Evolutionary conservation across 2,329 filamentous ascomycete species (phyloP).

Genomic region (Aureobasidium sp.): DNA sequence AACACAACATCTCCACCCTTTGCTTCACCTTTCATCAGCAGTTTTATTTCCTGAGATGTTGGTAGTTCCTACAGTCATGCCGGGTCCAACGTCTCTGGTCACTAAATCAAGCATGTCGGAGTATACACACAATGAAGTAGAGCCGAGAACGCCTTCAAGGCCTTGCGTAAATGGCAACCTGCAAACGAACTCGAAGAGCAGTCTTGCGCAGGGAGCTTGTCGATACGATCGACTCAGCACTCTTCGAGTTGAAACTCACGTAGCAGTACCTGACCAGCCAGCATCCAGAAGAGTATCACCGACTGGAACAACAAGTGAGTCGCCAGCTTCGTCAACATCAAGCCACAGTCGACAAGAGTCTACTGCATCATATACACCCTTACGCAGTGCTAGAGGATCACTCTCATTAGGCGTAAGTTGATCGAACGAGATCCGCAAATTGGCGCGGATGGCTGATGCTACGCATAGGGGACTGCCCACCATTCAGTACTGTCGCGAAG

Average conservation of each 20-base stretch:
- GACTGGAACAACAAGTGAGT: neutral
- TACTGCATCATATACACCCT: slow-evolving; percentile 1
- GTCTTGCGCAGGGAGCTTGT: neutral
- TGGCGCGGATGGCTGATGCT: neutral
- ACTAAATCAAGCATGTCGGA: neutral
- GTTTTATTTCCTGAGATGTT: neutral
- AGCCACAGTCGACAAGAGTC: neutral
- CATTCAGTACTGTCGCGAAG: neutral
- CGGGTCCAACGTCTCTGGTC: neutral
- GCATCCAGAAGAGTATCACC: neutral
- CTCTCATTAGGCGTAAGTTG: neutral
- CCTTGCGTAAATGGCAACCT: neutral
- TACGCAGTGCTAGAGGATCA: slow-evolving; percentile 3
- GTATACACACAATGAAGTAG: too few species aligned
- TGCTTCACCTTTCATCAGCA: neutral
- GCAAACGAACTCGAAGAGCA: neutral
- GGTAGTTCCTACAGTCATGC: neutral
- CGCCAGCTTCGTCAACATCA: neutral
- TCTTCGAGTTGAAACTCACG: neutral
- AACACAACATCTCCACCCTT: neutral
- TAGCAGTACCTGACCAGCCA: neutral
- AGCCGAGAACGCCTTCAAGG: neutral
- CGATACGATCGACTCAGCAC: neutral
- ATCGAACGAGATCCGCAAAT: neutral
- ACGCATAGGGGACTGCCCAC: neutral